Conservation (phyloP, 371 early-diverging fungal genomes). For the Circinella umbellata region DNA sequence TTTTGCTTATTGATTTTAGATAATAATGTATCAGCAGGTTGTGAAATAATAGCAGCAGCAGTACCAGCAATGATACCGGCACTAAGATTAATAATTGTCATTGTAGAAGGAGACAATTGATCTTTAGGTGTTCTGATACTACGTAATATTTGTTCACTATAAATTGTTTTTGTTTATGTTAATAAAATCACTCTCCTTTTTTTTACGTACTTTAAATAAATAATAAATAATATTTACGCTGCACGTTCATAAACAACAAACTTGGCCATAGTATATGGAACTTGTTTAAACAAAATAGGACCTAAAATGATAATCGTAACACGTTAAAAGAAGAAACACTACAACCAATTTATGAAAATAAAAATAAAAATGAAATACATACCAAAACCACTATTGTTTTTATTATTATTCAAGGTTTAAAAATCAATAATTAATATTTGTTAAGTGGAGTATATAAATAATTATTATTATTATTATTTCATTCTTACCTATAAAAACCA, state of each 20-base stretch:
- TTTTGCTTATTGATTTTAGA: conserved; percentile 76
- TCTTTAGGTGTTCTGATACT: conserved; percentile 58
- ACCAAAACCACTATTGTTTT: no score
- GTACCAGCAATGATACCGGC: conserved; percentile 65
- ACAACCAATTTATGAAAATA: conserved; percentile 33
- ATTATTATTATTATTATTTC: no score
- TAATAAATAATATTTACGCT: conserved; percentile 41
- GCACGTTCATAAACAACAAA: conserved; percentile 62
- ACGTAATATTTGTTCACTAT: conserved; percentile 56
- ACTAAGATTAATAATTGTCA: conserved; percentile 54
- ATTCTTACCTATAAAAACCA: conserved; percentile 20
- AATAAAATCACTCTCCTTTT: background rate
- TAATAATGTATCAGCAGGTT: conserved; percentile 64
- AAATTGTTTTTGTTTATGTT: background rate
- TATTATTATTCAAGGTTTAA: no score
- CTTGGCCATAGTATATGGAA: conserved; percentile 74
- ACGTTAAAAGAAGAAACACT: no score
- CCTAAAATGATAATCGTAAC: conserved; percentile 36
- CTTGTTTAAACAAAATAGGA: conserved; percentile 78
- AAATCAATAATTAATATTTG: no score
- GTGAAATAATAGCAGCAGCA: conserved; percentile 63
- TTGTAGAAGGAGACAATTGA: conserved; percentile 46
- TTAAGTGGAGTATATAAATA: no score
- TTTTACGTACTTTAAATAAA: background rate
- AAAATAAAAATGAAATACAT: conserved; percentile 63